These are phyloP conservation scores for Phytophthora fragariae DNA, from an alignment of 352 stramenopile genomes.

Conservation along the genomic window DNA sequence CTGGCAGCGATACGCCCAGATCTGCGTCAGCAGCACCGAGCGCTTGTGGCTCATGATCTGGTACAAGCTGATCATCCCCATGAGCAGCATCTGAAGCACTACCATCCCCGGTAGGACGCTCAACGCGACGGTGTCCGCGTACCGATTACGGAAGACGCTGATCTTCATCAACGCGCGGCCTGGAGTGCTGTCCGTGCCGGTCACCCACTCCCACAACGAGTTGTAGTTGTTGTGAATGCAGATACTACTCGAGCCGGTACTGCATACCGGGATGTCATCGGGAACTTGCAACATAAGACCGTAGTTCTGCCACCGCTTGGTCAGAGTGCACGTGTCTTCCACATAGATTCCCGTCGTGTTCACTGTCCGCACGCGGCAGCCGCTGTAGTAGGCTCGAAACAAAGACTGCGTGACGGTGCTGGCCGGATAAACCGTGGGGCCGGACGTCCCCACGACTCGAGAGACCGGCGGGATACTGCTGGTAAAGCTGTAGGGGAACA, in stretches of 20 bases:
- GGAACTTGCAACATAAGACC: conserved; percentile 19
- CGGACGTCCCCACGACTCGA: conserved; percentile 18
- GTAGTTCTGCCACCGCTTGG: conserved; percentile 11
- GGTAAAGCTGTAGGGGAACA: conserved; percentile 35
- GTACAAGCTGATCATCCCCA: conserved; percentile 39
- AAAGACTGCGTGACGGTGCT: conserved; percentile 36
- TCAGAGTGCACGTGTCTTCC: conserved; percentile 5
- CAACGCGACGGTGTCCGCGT: conserved; percentile 28
- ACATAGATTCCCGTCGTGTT: conserved; percentile 25
- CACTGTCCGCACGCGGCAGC: conserved; percentile 25
- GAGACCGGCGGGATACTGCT: conserved; percentile 33
- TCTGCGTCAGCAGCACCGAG: conserved; percentile 40
- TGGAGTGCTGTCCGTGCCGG: conserved; percentile 11
- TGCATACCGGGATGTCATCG: conserved; percentile 21
- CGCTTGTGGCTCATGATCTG: conserved; percentile 42
- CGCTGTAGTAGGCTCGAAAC: conserved; percentile 29
- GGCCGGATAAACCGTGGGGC: conserved; percentile 25
- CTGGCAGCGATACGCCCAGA: conserved; percentile 44
- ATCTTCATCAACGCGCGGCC: conserved; percentile 37
- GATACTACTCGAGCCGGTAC: conserved; percentile 13
- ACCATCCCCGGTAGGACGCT: conserved; percentile 37
- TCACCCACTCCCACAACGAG: conserved; percentile 38
- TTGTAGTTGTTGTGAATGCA: conserved; percentile 30
- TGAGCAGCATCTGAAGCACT: conserved; percentile 39
- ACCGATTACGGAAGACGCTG: conserved; percentile 36